A percentile compares a stretch with the other conserved stretches of the same genome.
These are phyloP conservation scores for Lepraria neglecta DNA, from an alignment of 495 filamentous ascomycete genomes.

Conservation along the genomic window DNA sequence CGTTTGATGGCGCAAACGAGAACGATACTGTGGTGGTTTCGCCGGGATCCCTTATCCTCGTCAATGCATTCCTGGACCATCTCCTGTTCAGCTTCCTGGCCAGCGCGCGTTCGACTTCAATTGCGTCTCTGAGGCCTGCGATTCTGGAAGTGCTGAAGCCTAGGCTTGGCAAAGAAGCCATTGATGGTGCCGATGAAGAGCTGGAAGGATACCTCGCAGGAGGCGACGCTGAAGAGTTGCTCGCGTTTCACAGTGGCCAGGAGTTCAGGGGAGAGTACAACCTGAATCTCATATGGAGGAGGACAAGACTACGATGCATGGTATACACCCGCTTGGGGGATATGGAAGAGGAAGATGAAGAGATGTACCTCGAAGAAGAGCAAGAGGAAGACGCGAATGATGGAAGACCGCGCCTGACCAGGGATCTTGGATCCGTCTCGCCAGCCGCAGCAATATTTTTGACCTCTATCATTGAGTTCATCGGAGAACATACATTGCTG, in stretches of 20 bases:
- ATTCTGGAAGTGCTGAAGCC: conserved; percentile 83
- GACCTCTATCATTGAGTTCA: conserved; percentile 86
- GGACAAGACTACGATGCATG: conserved; percentile 89
- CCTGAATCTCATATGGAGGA: conserved; percentile 80
- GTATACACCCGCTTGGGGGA: conserved; percentile 95
- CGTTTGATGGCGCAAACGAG: conserved; percentile 58
- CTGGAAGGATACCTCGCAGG: conserved; percentile 79
- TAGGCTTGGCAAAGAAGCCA: conserved; percentile 79
- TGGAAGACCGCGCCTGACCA: conserved; percentile 48
- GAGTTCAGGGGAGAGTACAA: conserved; percentile 64
- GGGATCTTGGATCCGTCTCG: conserved; percentile 65
- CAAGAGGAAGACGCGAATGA: conserved; percentile 42
- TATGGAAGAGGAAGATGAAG: conserved; percentile 96
- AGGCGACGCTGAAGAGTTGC: conserved; percentile 59
- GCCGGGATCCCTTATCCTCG: conserved; percentile 62
- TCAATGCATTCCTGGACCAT: conserved; percentile 94
- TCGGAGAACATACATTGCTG: conserved; percentile 83
- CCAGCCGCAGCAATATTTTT: conserved; percentile 93
- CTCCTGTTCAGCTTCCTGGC: conserved; percentile 82
- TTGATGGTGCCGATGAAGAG: conserved; percentile 84
- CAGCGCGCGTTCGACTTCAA: conserved; percentile 70
- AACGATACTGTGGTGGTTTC: conserved; percentile 66
- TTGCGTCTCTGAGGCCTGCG: conserved; percentile 71
- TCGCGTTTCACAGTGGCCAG: conserved; percentile 48
- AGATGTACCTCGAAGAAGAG: conserved; percentile 66